Percentiles rank a stretch among this genome's conserved stretches.
Evolutionary conservation across 805 yeast species (phyloP).

Genomic region (Candida arabinofermentans): DNA sequence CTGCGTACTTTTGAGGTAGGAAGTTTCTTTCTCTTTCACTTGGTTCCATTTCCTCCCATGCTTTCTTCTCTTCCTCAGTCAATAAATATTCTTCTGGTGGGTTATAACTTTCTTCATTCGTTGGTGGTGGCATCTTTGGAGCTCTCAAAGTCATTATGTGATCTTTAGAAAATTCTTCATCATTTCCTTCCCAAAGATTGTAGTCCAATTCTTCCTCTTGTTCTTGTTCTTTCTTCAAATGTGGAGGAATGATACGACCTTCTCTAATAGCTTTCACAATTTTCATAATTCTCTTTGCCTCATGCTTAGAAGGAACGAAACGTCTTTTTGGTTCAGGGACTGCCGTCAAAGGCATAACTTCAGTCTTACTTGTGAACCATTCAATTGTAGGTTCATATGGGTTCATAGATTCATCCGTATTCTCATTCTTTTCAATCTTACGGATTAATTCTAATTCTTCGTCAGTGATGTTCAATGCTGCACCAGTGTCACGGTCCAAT

Average conservation of each 20-base stretch:
- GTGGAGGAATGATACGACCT: conserved; percentile 85
- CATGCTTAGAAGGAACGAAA: conserved; percentile 94
- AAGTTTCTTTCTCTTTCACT: conserved; percentile 75
- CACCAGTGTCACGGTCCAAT: conserved; percentile 84
- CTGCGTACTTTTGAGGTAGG: conserved; percentile 73
- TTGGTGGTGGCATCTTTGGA: conserved; percentile 93
- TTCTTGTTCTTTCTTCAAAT: conserved; percentile 44
- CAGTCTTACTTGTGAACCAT: conserved; percentile 87
- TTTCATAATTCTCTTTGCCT: conserved; percentile 95
- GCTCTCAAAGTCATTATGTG: conserved; percentile 92
- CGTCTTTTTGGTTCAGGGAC: conserved; percentile 97
- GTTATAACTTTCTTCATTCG: conserved; percentile 92
- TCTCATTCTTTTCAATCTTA: conserved; percentile 80
- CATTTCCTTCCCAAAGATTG: conserved; percentile 85
- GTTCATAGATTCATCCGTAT: conserved; percentile 71
- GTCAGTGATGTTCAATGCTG: conserved; percentile 70
- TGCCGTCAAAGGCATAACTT: conserved; percentile 88
- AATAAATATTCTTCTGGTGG: conserved; percentile 95
- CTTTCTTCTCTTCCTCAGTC: conserved; percentile 68
- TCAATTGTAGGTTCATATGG: conserved; percentile 94
- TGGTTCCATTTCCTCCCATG: conserved; percentile 69
- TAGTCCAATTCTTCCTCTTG: conserved; percentile 50
- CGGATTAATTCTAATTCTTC: conserved; percentile 89
- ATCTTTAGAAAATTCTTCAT: conserved; percentile 52
- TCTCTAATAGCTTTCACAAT: conserved; percentile 94